Evolutionary conservation across 2,329 filamentous ascomycete species (phyloP).

Genomic region (Parascedosporium putredinis): DNA sequence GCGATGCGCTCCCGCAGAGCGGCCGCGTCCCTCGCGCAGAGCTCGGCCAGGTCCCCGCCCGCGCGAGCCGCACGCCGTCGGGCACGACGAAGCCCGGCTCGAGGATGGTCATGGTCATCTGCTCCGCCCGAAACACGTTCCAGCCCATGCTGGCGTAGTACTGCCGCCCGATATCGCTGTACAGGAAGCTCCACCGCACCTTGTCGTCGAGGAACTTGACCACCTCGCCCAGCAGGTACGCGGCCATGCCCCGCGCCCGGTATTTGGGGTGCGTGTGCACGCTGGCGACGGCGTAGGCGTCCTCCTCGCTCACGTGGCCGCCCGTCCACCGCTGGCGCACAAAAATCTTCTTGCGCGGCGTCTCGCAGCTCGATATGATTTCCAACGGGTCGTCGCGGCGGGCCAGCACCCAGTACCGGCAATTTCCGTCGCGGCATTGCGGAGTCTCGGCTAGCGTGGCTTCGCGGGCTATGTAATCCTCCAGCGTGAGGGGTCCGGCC

Average conservation of each 20-base stretch:
- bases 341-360: slow-evolving; percentile 1
- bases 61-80: slow-evolving; percentile 15
- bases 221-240: slow-evolving; percentile 20
- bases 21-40: slow-evolving; percentile 18
- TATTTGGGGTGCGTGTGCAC: slow-evolving; percentile 24
- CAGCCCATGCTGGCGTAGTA: slow-evolving; percentile 26
- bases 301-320: slow-evolving; percentile 15
- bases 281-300: slow-evolving; percentile 22
- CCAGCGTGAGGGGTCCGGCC: slow-evolving; percentile 19
- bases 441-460: slow-evolving; percentile 17
- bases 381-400: neutral
- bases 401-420: slow-evolving; percentile 10
- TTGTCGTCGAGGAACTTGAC: slow-evolving; percentile 21
- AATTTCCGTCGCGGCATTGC: slow-evolving; percentile 15
- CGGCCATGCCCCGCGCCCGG: slow-evolving; percentile 24
- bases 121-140: slow-evolving; percentile 20
- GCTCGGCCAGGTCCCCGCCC: slow-evolving; percentile 13
- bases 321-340: neutral
- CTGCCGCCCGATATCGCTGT: slow-evolving; percentile 21
- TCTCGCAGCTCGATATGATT: slow-evolving; percentile 5
- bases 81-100: slow-evolving; percentile 10
- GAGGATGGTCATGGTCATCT: slow-evolving; percentile 22
- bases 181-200: slow-evolving; percentile 23
- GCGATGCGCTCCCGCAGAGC: slow-evolving; percentile 17
- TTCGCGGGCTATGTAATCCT: slow-evolving; percentile 20